Base-by-base conservation (phyloP, 768 basidiomycete genomes). In the Suillus sp. region DNA sequence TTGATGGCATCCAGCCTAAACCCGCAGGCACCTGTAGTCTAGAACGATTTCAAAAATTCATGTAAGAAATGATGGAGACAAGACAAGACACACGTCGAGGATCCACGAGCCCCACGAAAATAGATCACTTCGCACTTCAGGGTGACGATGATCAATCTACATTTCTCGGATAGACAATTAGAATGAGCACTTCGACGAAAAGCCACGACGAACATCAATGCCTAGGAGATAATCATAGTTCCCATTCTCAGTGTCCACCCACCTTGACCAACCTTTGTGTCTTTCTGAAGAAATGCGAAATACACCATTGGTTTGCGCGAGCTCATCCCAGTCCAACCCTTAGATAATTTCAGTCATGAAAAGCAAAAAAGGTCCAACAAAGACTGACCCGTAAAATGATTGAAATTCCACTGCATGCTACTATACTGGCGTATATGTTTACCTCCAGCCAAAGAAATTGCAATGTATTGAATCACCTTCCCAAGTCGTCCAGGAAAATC, bases 1-100 rank as follows among this genome's bases (percentile, higher is more conserved):
- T 96, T 97, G 67, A 95, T 91, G 20, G 95, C 95, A 71, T 96
- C 95, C 34, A 96, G 81, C 56, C 94, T 84, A 73, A 95, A 94
- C 14, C 95, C 95, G 37, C 76, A 75, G 13, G 84, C 88, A 9
- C 83, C 84, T 2, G 88, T 91, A 1, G 84, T 87, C 91, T 93
- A 59, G 35, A 60, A 22, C 61, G 27, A 13, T 32, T n/a, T 25
- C 34, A 32, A 22, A 37, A 38, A 13, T 13, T 16, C 1, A 9
- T 57, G n/a, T 4, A 47, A 45, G 25, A 64, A 54, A 55, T 50
- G 16, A 64, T 34, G 65, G 25, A 13, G n/a, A 38, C 6, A 64
- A 58, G 14, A 60, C 73, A 32, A 58, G 14, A 60, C 73, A 32
- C 20, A 84, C 85, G 67, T 84, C 78, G 20, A 95, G 74, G 47